These are phyloP conservation scores for Saposhnikovia divaricata DNA, from an alignment of 129 eudicot species.

Conservation along the genomic window DNA sequence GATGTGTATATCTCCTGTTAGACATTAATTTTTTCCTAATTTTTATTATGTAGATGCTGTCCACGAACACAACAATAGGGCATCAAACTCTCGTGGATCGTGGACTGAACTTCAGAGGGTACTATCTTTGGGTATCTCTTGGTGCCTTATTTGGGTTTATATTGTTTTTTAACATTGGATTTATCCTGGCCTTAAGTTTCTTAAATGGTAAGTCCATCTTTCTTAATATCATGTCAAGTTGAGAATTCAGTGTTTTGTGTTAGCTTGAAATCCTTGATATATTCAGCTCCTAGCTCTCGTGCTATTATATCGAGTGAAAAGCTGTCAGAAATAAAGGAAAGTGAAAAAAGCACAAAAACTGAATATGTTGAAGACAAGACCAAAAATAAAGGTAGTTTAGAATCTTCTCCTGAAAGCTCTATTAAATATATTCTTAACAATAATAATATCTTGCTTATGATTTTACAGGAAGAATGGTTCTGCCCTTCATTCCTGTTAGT, in stretches of 20 bases:
- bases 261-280: constrained; percentile 1
- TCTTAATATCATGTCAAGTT: background rate
- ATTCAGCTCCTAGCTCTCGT: constrained; percentile 57
- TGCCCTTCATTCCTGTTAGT: constrained; percentile 63
- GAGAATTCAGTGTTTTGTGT: background rate
- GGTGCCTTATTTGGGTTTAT: constrained; percentile 32
- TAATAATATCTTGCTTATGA: constrained; percentile 11
- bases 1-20: background rate
- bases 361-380: constrained; percentile 14
- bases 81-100: constrained; percentile 27
- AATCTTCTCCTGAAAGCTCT: background rate
- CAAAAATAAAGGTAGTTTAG: constrained; percentile 25
- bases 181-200: constrained; percentile 31
- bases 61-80: constrained; percentile 31
- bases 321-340: constrained; percentile 31
- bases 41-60: constrained; percentile 6
- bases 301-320: constrained; percentile 59
- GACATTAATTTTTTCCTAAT: background rate
- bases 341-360: constrained; percentile 18
- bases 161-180: constrained; percentile 30
- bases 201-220: constrained; percentile 25
- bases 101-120: constrained; percentile 28
- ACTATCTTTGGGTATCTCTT: constrained; percentile 35
- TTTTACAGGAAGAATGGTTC: constrained; percentile 51
- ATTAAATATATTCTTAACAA: background rate